Evolutionary conservation across 2,329 filamentous ascomycete genomes (phyloP), one percentile per base, ranked within the genome.

Genomic region (Annulohypoxylon truncatum): DNA sequence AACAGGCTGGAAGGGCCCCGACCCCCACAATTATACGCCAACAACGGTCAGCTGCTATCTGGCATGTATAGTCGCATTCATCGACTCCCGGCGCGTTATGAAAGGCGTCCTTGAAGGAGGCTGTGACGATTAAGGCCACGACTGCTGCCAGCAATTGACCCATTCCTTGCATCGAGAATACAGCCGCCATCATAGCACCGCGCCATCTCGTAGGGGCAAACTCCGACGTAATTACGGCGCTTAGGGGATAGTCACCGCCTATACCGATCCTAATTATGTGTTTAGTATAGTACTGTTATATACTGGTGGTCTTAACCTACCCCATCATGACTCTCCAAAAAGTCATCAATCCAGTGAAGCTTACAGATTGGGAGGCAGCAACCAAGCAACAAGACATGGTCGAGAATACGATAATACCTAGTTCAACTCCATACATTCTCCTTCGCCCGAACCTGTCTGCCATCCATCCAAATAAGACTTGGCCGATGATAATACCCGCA

Each of bases 1-100:
- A 85, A 72, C 88, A 91, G 2, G 90, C 92, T 0, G 92, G 92
- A 8, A 96, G 81, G 10, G 90, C 92, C 35, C 92, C 92, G 66
- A 94, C 89, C 12, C 92, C 92, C 61, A 96, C 90, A 62, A 96
- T 88, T 51, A 93, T 87, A 71, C 92, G 88, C 92, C 93, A 96
- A 79, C 91, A 90, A 74, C 91, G 89, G 79, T 96, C 92, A 0
- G 92, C 91, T 0, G 92, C 91, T 0, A 87, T 75, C 60, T 86
- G 86, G 74, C 92, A 96, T 40, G 81, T 82, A 26, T 83, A 84
- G 55, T 85, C 83, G 75, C 92, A 95, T 13, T 74, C 61, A 9
- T 72, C 71, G 10, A 81, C 76, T 26, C 79, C 76, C 9, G 83
- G 77, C 18, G 83, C 78, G 38, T 73, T 73, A 48, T 78, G 68